Evolutionary conservation across 2,329 filamentous ascomycete species (phyloP).

Genomic region (Coniochaeta sp.): DNA sequence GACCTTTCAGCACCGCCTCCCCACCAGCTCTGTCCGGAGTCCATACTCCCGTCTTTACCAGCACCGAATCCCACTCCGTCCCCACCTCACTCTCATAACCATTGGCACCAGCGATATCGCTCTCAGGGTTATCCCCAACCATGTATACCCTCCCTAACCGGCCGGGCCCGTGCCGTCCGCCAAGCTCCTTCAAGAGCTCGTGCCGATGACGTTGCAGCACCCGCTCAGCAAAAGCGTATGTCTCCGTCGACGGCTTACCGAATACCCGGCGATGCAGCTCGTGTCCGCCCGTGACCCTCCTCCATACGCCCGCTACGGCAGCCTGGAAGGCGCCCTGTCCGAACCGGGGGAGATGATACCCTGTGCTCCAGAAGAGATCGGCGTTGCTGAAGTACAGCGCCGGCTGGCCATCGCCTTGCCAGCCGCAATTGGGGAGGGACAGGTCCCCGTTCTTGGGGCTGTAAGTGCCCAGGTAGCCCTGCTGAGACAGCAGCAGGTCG

Average conservation of each 20-base stretch:
- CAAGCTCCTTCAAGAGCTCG: constrained; percentile 28
- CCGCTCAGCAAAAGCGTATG: constrained; percentile 78
- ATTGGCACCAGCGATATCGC: constrained; percentile 85
- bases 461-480: constrained; percentile 75
- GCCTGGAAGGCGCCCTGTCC: constrained; percentile 88
- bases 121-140: constrained; percentile 86
- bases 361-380: constrained; percentile 83
- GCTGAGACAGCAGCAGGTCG: constrained; percentile 71
- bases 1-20: constrained; percentile 11
- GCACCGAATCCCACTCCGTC: constrained; percentile 28
- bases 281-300: constrained; percentile 57
- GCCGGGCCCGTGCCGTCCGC: constrained; percentile 16
- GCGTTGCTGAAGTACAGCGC: constrained; percentile 81
- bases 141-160: constrained; percentile 78
- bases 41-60: constrained; percentile 25
- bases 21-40: constrained; percentile 10
- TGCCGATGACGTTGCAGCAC: constrained; percentile 57
- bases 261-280: constrained; percentile 59
- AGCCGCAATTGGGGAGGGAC: constrained; percentile 64
- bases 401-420: constrained; percentile 75
- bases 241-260: constrained; percentile 72
- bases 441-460: constrained; percentile 62
- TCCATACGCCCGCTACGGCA: constrained; percentile 74
- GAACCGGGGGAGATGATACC: constrained; percentile 76
- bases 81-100: constrained; percentile 58